Percentiles rank a stretch among this genome's conserved stretches.
Conservation (phyloP, 2,329 filamentous ascomycete species). For the Alternaria dauci region DNA sequence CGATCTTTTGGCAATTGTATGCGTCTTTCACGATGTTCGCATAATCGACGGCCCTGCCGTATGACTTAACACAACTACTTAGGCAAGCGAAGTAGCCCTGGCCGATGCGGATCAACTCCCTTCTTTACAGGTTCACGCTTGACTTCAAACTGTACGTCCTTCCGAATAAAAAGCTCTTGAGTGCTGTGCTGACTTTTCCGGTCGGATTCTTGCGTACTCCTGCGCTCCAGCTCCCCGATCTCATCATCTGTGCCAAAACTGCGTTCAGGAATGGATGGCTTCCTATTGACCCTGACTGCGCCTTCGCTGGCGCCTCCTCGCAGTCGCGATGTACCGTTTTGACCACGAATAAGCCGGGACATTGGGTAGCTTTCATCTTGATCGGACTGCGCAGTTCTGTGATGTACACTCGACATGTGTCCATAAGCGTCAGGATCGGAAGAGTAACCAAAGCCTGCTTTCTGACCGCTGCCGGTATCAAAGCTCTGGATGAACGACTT, state of each 20-base stretch:
- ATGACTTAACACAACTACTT: too few species aligned
- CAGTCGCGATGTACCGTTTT: not conserved
- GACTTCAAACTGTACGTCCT: too few species aligned
- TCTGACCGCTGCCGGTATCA: not conserved
- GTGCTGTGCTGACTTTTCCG: too few species aligned
- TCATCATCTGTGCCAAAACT: not conserved
- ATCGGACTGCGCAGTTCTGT: not conserved
- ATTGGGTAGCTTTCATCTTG: not conserved
- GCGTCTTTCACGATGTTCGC: too few species aligned
- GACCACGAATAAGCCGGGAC: not conserved
- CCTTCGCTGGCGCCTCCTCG: not conserved
- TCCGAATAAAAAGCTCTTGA: slow-evolving; percentile 20
- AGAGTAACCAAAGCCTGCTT: not conserved
- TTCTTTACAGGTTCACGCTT: too few species aligned
- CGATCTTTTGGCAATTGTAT: too few species aligned
- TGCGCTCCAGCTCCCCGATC: not conserved
- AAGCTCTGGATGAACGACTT: not conserved
- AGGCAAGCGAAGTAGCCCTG: too few species aligned
- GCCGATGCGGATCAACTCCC: too few species aligned
- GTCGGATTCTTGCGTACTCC: slow-evolving; percentile 14
- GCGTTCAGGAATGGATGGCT: not conserved
- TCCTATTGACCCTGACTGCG: not conserved
- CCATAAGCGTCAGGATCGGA: not conserved
- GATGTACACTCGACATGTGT: not conserved
- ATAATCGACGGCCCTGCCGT: too few species aligned